These are phyloP conservation scores for Aspergillus melleus DNA, from an alignment of 2,329 filamentous ascomycete genomes.

Conservation along the genomic window DNA sequence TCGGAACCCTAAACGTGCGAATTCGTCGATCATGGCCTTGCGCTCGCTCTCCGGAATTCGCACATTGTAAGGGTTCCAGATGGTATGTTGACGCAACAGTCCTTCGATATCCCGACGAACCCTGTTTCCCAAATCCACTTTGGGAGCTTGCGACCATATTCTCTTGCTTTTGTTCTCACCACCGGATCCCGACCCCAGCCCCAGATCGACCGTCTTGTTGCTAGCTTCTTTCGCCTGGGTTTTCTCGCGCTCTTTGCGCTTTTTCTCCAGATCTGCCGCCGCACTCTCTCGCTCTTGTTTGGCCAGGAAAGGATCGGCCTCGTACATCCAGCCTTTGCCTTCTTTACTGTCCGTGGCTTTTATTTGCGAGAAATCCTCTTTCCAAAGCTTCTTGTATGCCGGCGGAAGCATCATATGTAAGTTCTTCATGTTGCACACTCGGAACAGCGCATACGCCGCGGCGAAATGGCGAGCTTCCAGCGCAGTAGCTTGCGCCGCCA, in stretches of 20 bases:
- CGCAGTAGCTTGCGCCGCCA: slow-evolving; percentile 73
- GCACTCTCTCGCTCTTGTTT: slow-evolving; percentile 77
- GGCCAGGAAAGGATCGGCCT: slow-evolving; percentile 87
- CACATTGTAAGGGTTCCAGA: slow-evolving; percentile 83
- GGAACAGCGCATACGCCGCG: slow-evolving; percentile 85
- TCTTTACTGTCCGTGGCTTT: slow-evolving; percentile 79
- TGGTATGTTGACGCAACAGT: slow-evolving; percentile 71
- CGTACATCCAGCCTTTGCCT: slow-evolving; percentile 84
- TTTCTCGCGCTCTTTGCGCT: slow-evolving; percentile 68
- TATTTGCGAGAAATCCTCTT: slow-evolving; percentile 76
- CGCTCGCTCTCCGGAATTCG: slow-evolving; percentile 61
- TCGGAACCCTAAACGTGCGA: slow-evolving; percentile 81
- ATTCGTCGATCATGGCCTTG: slow-evolving; percentile 66
- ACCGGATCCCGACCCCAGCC: slow-evolving; percentile 33
- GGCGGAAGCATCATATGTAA: slow-evolving; percentile 92
- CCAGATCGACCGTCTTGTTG: slow-evolving; percentile 49
- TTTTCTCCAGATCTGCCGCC: slow-evolving; percentile 74
- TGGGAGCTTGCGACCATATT: slow-evolving; percentile 80
- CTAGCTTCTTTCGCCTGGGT: slow-evolving; percentile 63
- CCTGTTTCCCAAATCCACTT: slow-evolving; percentile 87
- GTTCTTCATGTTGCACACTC: slow-evolving; percentile 94
- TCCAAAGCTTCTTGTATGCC: slow-evolving; percentile 87
- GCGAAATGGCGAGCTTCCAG: slow-evolving; percentile 92
- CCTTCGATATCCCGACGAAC: slow-evolving; percentile 77
- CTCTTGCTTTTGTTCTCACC: slow-evolving; percentile 55